A percentile compares a stretch with the other conserved stretches of the same genome.
Evolutionary conservation across 441 rosid species (phyloP).

Genomic region (Gossypium trilobum): DNA sequence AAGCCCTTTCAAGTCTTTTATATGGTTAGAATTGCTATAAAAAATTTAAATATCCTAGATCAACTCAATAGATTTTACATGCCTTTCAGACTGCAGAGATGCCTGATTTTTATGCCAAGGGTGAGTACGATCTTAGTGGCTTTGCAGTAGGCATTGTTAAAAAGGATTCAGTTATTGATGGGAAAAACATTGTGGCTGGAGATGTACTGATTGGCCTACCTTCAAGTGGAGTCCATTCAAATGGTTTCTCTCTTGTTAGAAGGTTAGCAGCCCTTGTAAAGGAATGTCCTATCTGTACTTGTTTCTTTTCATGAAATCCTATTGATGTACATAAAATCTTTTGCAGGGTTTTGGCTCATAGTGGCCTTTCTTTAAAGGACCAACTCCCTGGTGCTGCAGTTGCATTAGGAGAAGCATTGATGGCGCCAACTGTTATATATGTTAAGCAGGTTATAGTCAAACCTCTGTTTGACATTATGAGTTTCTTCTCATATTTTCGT

Average conservation of each 20-base stretch:
- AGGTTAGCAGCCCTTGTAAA: conserved; percentile 31
- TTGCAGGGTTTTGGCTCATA: conserved; percentile 54
- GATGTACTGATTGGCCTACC: conserved; percentile 78
- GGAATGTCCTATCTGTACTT: not conserved
- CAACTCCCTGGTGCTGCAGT: conserved; percentile 52
- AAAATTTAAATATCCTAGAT: conserved; percentile 2
- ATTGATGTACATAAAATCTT: not conserved
- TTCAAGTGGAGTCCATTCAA: conserved; percentile 86
- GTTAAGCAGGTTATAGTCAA: conserved; percentile 61
- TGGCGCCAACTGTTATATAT: conserved; percentile 84
- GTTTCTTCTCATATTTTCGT: not conserved
- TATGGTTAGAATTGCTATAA: conserved; percentile 1
- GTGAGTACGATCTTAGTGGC: conserved; percentile 19
- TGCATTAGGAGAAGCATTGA: conserved; percentile 68
- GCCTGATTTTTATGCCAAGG: conserved; percentile 60
- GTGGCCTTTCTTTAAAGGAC: conserved; percentile 52
- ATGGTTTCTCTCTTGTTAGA: conserved; percentile 91
- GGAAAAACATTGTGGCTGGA: conserved; percentile 61
- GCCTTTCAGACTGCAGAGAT: conserved; percentile 77
- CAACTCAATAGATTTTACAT: not conserved
- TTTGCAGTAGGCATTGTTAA: conserved; percentile 75
- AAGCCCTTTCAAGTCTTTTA: not conserved
- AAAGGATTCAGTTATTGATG: conserved; percentile 69
- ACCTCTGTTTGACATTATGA: not conserved
- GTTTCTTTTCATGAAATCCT: not conserved